Conservation (phyloP, 177 flowering plant genomes). For the Tripterygium wilfordii region DNA sequence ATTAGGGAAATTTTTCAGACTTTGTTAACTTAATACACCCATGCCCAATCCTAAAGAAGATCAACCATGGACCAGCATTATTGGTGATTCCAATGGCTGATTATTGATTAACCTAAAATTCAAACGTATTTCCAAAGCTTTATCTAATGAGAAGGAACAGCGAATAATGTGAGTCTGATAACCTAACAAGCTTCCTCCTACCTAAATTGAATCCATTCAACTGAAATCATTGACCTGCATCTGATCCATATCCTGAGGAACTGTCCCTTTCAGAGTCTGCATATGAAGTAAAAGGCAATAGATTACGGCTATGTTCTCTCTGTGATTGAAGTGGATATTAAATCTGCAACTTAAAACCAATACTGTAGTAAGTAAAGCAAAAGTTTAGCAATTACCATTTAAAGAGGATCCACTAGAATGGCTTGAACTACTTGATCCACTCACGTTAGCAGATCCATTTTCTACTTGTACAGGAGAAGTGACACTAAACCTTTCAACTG, state of each 20-base stretch:
- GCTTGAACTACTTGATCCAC: conserved; percentile 36
- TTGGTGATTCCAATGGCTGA: too few relatives aligned
- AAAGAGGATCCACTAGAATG: conserved; percentile 45
- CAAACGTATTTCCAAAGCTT: too few relatives aligned
- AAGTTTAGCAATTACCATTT: conserved; percentile 23
- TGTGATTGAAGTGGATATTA: background rate
- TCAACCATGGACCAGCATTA: too few relatives aligned
- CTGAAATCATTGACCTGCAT: conserved; percentile 17
- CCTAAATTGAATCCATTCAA: conserved; percentile 9
- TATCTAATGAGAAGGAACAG: too few relatives aligned
- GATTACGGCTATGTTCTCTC: background rate
- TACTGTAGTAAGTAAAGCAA: background rate
- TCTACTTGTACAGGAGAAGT: conserved; percentile 15
- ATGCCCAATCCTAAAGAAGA: too few relatives aligned
- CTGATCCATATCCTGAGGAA: conserved; percentile 35
- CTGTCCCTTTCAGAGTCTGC: conserved; percentile 46
- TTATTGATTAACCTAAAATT: too few relatives aligned
- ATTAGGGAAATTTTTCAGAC: too few relatives aligned
- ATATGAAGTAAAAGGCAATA: background rate
- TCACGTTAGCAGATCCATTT: conserved; percentile 18
- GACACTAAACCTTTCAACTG: conserved; percentile 18
- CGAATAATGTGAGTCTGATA: background rate
- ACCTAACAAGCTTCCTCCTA: background rate
- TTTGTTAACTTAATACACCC: too few relatives aligned
- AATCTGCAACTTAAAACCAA: background rate